Evolutionary conservation across 495 filamentous ascomycete species (phyloP).

Genomic region (Wilcoxina mikolae): DNA sequence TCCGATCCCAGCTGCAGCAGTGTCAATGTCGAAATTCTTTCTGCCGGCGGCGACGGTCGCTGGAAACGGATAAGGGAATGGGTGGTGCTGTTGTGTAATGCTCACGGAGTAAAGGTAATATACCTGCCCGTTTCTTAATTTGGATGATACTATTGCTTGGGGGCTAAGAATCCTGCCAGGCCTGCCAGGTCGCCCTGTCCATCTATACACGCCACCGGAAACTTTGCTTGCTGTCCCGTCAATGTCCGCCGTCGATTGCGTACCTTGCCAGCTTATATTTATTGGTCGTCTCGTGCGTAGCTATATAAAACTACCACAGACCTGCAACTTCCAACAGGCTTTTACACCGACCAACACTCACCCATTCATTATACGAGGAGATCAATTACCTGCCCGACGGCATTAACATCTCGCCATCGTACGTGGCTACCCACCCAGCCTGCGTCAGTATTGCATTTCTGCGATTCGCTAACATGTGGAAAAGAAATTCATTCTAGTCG

Average conservation of each 20-base stretch:
- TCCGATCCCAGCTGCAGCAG: background rate
- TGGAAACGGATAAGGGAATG: background rate
- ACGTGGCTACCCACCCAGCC: background rate
- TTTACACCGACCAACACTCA: background rate
- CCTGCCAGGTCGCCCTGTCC: background rate
- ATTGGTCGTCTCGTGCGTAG: background rate
- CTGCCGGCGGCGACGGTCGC: too few species aligned
- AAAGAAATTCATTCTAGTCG: background rate
- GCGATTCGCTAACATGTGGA: background rate
- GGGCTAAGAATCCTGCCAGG: background rate
- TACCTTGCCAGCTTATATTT: background rate
- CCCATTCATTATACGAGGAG: background rate
- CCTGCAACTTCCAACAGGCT: background rate
- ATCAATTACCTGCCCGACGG: background rate
- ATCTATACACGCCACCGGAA: background rate
- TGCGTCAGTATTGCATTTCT: background rate
- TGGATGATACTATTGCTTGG: background rate
- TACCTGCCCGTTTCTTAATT: background rate
- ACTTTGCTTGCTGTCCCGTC: background rate
- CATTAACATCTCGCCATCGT: background rate
- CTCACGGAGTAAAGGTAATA: background rate
- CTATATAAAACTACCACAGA: background rate
- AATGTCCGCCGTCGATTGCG: background rate
- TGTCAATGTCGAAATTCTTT: too few species aligned
- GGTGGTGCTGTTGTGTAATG: background rate